Base-by-base conservation (phyloP, 2,329 filamentous ascomycete species). In the Apiospora saccharicola region DNA sequence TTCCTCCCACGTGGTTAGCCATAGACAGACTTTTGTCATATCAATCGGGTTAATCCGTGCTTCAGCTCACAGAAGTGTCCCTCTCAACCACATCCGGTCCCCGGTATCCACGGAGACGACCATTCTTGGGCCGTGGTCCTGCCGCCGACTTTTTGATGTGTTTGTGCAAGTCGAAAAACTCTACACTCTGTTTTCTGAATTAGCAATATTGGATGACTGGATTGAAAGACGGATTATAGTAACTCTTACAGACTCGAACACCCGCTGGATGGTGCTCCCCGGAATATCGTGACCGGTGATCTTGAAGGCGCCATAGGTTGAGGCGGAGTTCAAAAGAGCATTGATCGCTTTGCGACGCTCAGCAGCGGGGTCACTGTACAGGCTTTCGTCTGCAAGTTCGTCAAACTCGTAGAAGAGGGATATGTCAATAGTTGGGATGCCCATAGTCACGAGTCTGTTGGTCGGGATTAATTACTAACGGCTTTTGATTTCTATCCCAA, bases 91-190 rank as follows among this genome's bases (percentile, higher is more conserved):
- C 16, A 12, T 44, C 67, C 12, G 14, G 43, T 22, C 43, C 43
- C 24, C 30, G 34, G 7, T 68, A 68, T 12, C 67, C 67, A 34
- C 67, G 67, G 4, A 34, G 30, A n/a, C 43, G 67, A 13, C 67
- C 67, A 22, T 34, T 37, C 6, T 34, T 30, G 67, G 6, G 30
- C 14, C 43, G 10, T 46, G 67, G 22, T 3, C 41, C 24, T 30
- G 43, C 43, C 10, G 67, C 67, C 24, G 67, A 68, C 12, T 46
- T 68, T 19, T 68, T 68, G 43, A 68, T 22, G 6, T 68, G 67
- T n/a, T 7, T 26, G 43, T 34, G n/a, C 7, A 47, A 24, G 14
- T 30, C n/a, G 12, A 68, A 68, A 16, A 68, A 68, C 14, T 68
- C 67, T 22, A 2, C 34, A 14, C 67, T 30, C 67, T 68, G 22